A percentile compares a stretch with the other conserved stretches of the same genome.
phyloP scores from a whole-genome alignment of 371 early-diverging fungal genomes.

The Parasitella parasitica region DNA sequence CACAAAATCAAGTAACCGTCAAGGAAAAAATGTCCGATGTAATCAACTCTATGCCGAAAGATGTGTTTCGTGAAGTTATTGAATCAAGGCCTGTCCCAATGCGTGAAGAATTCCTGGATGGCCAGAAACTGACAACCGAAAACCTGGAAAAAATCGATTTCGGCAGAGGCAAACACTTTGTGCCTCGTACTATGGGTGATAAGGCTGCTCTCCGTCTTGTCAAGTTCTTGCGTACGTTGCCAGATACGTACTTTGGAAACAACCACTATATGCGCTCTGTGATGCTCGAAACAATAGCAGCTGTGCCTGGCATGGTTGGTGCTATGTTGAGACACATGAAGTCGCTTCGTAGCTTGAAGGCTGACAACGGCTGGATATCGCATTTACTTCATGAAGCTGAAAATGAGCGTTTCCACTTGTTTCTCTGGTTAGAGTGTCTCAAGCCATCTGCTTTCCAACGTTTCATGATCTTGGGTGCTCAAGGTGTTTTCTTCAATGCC shows the following conservation, averaged over 20 bases:
- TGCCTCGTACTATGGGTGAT: conserved; percentile 62
- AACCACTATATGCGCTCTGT: conserved; percentile 84
- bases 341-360: conserved; percentile 76
- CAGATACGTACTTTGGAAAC: conserved; percentile 78
- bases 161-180: conserved; percentile 60
- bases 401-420: conserved; percentile 77
- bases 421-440: conserved; percentile 84
- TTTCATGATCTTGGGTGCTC: conserved; percentile 64
- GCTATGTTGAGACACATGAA: conserved; percentile 85
- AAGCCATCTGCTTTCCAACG: conserved; percentile 70
- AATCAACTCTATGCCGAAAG: conserved; percentile 3
- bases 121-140: conserved; percentile 49
- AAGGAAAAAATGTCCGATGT: background rate
- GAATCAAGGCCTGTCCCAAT: conserved; percentile 64
- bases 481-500: conserved; percentile 90
- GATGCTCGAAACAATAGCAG: conserved; percentile 85
- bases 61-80: conserved; percentile 32
- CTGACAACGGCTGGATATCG: conserved; percentile 88
- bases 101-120: conserved; percentile 64
- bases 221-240: conserved; percentile 66
- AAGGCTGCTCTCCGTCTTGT: conserved; percentile 68
- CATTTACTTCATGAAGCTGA: conserved; percentile 91
- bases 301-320: conserved; percentile 93
- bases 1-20: background rate
- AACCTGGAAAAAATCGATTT: conserved; percentile 69